Evolutionary conservation across 495 filamentous ascomycete species (phyloP).

Genomic region (Aspergillus heteromorphus): DNA sequence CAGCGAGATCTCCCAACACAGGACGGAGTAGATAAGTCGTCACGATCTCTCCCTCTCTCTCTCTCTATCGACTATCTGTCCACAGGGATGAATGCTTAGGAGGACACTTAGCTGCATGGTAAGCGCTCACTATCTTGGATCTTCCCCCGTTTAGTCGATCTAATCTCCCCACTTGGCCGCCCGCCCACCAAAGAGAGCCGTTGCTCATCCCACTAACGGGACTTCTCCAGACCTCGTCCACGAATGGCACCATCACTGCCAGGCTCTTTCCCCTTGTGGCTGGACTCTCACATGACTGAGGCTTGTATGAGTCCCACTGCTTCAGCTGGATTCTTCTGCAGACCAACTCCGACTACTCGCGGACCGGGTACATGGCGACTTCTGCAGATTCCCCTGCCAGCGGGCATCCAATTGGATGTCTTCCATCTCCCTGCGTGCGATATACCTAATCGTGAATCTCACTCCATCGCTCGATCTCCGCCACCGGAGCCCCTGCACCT

Average conservation of each 20-base stretch:
- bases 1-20: no score
- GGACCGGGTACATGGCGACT: constrained; percentile 1
- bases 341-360: not conserved
- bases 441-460: not conserved
- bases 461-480: not conserved
- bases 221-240: not conserved
- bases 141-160: not conserved
- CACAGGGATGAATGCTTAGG: no score
- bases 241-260: not conserved
- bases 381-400: not conserved
- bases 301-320: constrained; percentile 5
- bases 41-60: not conserved
- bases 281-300: constrained; percentile 2
- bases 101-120: not conserved
- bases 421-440: not conserved
- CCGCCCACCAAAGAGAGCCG: not conserved
- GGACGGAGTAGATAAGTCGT: not conserved
- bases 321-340: not conserved
- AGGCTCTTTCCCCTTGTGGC: not conserved
- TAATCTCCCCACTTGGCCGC: not conserved
- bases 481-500: not conserved
- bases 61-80: no score
- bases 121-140: not conserved
- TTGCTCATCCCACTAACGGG: not conserved
- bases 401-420: constrained; percentile 2